A percentile compares a stretch with the other conserved stretches of the same genome.
Evolutionary conservation across 2,329 filamentous ascomycete genomes (phyloP).

Genomic region (Blastomyces silverae): DNA sequence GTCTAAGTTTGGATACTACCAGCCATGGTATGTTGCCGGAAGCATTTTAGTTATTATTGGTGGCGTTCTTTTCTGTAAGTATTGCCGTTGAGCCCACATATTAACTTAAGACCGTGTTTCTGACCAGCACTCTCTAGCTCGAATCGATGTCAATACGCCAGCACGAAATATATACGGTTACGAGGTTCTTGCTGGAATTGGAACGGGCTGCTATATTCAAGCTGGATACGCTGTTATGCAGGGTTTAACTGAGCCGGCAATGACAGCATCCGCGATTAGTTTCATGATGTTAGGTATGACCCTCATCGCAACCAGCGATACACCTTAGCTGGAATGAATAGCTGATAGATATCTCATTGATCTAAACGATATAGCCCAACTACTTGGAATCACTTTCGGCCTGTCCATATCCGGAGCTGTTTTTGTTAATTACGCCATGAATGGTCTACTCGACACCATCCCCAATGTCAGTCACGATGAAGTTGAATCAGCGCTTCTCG

Average conservation of each 20-base stretch:
- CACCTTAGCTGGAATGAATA: not conserved
- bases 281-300: conserved; percentile 30
- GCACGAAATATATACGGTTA: conserved; percentile 26
- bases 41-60: conserved; percentile 24
- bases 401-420: conserved; percentile 1
- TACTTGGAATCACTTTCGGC: conserved; percentile 6
- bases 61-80: conserved; percentile 21
- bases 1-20: conserved; percentile 24
- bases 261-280: conserved; percentile 33
- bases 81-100: not conserved
- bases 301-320: not conserved
- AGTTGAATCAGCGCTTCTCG: conserved; percentile 5
- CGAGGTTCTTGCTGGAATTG: conserved; percentile 37
- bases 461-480: conserved; percentile 5
- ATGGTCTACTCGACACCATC: not conserved
- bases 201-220: conserved; percentile 32
- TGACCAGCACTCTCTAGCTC: not conserved
- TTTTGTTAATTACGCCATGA: conserved; percentile 4
- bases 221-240: conserved; percentile 37
- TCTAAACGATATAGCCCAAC: not conserved
- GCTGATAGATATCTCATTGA: not conserved
- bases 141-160: conserved; percentile 16
- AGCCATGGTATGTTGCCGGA: conserved; percentile 27
- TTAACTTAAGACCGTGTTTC: not conserved
- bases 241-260: conserved; percentile 28